Conservation (phyloP, 768 basidiomycete genomes). For the Boletus subcaerulescens region DNA sequence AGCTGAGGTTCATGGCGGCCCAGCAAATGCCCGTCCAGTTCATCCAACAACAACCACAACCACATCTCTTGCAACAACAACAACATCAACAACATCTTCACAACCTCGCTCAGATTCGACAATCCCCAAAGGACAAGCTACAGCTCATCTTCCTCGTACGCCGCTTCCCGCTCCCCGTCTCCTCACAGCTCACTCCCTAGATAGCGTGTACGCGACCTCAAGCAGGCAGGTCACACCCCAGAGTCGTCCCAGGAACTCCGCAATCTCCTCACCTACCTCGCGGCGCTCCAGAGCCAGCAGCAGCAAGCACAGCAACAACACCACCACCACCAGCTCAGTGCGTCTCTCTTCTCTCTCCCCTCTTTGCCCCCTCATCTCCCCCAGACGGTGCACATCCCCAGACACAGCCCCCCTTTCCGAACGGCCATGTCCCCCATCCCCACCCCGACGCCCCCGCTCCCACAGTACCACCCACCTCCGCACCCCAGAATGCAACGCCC, state of each 20-base stretch:
- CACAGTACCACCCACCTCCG: constrained; percentile 30
- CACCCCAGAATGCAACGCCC: constrained; percentile 29
- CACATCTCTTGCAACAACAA: neutral
- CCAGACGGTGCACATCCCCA: constrained; percentile 26
- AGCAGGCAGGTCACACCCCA: constrained; percentile 42
- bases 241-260: constrained; percentile 45
- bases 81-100: neutral
- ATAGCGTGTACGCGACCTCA: constrained; percentile 46
- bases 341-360: constrained; percentile 6
- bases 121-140: constrained; percentile 25
- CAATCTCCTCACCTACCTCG: constrained; percentile 38
- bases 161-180: fast-evolving
- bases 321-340: constrained; percentile 32
- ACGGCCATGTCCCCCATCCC: constrained; percentile 48
- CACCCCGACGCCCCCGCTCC: constrained; percentile 14
- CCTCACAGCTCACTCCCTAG: neutral
- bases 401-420: constrained; percentile 36
- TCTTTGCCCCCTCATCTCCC: constrained; percentile 22
- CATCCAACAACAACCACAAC: constrained; percentile 16
- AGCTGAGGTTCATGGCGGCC: constrained; percentile 15
- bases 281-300: constrained; percentile 28
- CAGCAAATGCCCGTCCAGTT: constrained; percentile 28
- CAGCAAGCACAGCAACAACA: constrained; percentile 29
- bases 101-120: neutral
- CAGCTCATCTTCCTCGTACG: constrained; percentile 21